Evolutionary conservation across 2,329 filamentous ascomycete species (phyloP).

Genomic region (Diaporthe eres): DNA sequence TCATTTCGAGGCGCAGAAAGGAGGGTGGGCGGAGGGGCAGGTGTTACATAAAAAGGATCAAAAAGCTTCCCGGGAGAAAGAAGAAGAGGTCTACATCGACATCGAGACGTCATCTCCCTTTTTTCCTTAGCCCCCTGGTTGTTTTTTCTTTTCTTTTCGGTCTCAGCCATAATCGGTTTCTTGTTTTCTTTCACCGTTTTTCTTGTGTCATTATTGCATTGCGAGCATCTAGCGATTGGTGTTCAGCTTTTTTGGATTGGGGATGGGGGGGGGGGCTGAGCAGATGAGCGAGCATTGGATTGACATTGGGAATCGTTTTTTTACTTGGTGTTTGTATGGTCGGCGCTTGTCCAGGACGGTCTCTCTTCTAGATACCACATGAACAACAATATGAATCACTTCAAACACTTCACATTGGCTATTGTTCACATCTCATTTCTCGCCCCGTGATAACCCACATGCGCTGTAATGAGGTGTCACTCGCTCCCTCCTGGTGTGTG

Average conservation of each 20-base stretch:
- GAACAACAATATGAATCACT: slow-evolving; percentile 28
- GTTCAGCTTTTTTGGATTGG: slow-evolving; percentile 18
- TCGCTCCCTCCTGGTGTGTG: too few relatives aligned
- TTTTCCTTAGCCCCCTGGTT: neutral
- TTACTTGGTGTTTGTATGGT: slow-evolving; percentile 13
- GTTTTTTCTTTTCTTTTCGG: neutral
- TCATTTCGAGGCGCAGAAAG: slow-evolving; percentile 20
- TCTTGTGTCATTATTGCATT: slow-evolving; percentile 31
- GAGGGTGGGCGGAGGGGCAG: neutral
- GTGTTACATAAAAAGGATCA: slow-evolving; percentile 33
- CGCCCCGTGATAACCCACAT: neutral
- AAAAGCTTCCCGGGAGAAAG: slow-evolving; percentile 5
- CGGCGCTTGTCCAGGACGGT: slow-evolving; percentile 29
- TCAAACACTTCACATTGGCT: neutral
- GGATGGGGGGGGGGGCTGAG: slow-evolving; percentile 17
- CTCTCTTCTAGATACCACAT: slow-evolving; percentile 29
- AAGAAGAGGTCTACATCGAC: neutral
- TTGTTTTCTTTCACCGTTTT: slow-evolving; percentile 15
- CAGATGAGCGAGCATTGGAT: slow-evolving; percentile 20
- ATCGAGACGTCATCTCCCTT: slow-evolving; percentile 17
- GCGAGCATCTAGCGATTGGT: slow-evolving; percentile 39
- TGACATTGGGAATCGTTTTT: slow-evolving; percentile 10
- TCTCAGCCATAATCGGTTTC: slow-evolving; percentile 7
- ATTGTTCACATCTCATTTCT: neutral
- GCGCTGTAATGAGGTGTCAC: slow-evolving; percentile 5